Percentiles rank a stretch among this genome's conserved stretches.
Conservation (phyloP, 164 flowering plant species). For the Protea cynaroides region DNA sequence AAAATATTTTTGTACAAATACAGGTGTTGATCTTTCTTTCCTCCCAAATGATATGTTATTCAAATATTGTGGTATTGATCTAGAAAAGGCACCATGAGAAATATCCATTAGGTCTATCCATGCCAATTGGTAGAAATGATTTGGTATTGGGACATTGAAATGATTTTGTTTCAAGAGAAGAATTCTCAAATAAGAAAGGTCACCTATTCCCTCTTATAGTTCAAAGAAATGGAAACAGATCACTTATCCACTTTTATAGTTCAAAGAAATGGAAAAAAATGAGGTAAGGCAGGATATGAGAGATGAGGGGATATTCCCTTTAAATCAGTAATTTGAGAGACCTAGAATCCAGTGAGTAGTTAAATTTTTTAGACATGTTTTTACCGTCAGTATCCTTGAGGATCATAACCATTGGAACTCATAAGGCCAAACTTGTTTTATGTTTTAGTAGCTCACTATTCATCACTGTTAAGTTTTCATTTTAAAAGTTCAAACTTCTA, state of each 20-base stretch:
- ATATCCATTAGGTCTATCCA: not conserved
- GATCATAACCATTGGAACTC: no score
- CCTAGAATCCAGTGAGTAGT: slow-evolving; percentile 1
- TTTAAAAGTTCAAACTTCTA: no score
- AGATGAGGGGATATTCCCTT: slow-evolving; percentile 7
- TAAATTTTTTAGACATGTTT: slow-evolving; percentile 10
- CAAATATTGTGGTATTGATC: not conserved
- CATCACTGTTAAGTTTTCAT: no score
- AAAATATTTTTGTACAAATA: no score
- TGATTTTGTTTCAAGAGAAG: slow-evolving; percentile 5
- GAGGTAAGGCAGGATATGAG: slow-evolving; percentile 6
- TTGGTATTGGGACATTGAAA: not conserved
- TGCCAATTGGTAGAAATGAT: not conserved
- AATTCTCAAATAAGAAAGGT: not conserved
- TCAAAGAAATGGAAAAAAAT: not conserved
- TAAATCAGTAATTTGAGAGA: slow-evolving; percentile 5
- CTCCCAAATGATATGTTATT: not conserved
- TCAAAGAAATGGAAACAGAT: not conserved
- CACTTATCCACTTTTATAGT: not conserved
- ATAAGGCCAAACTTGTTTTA: no score
- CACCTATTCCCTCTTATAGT: not conserved
- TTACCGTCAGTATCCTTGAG: no score
- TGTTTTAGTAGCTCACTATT: no score
- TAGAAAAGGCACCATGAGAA: not conserved
- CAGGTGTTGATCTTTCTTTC: no score